Conservation (phyloP, 805 yeast species). For the Lachancea cidri region DNA sequence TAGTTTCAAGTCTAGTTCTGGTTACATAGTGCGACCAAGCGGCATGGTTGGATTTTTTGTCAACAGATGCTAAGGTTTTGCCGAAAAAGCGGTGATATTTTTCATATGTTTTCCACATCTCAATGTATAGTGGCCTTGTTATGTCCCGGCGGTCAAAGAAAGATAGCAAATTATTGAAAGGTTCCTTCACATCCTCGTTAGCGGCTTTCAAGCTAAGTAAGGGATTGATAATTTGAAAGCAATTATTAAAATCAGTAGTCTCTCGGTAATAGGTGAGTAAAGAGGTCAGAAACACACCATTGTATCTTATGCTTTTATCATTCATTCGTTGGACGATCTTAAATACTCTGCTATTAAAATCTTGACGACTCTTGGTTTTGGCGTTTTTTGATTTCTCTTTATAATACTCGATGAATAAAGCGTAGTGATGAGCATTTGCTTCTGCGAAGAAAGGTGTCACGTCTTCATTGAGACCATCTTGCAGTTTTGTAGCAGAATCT, state of each 20-base stretch:
- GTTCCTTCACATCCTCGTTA: slow-evolving; percentile 9
- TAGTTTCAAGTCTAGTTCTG: slow-evolving; percentile 9
- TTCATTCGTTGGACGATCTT: slow-evolving; percentile 30
- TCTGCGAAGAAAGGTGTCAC: slow-evolving; percentile 17
- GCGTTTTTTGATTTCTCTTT: slow-evolving; percentile 12
- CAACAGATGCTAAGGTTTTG: slow-evolving; percentile 12
- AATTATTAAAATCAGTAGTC: slow-evolving; percentile 27
- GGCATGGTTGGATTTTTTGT: slow-evolving; percentile 13
- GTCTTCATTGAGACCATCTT: no score
- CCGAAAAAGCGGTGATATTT: slow-evolving; percentile 13
- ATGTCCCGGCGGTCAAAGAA: slow-evolving; percentile 12
- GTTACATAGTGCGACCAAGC: slow-evolving; percentile 12
- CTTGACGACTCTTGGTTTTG: neutral
- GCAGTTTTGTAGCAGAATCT: slow-evolving; percentile 15
- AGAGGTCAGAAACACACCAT: slow-evolving; percentile 37
- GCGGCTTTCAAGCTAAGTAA: slow-evolving; percentile 19
- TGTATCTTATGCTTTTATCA: slow-evolving; percentile 26
- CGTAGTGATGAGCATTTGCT: slow-evolving; percentile 39
- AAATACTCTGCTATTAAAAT: slow-evolving; percentile 21
- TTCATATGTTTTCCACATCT: slow-evolving; percentile 30
- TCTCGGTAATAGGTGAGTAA: slow-evolving; percentile 33
- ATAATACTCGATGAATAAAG: slow-evolving; percentile 36
- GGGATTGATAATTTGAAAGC: slow-evolving; percentile 33
- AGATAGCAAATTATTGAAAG: slow-evolving; percentile 9
- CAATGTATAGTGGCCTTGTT: slow-evolving; percentile 25